Conservation (phyloP, 2,329 filamentous ascomycete genomes). For the Talaromyces sp. region DNA sequence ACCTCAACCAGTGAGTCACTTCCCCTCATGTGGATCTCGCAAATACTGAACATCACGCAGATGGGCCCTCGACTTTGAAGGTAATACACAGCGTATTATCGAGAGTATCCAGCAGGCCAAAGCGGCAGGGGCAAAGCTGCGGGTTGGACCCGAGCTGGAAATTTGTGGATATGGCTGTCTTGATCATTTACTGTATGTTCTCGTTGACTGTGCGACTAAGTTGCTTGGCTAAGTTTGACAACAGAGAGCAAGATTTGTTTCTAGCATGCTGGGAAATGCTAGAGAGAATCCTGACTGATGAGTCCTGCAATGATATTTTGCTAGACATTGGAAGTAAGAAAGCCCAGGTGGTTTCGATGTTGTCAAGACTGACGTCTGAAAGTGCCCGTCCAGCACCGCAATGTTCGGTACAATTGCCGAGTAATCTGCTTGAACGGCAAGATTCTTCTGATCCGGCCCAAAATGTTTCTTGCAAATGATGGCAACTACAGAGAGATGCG, state of each 20-base stretch:
- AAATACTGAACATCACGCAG: not conserved
- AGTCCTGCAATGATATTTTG: conserved; percentile 54
- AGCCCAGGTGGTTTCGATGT: not conserved
- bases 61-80: conserved; percentile 55
- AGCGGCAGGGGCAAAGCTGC: conserved; percentile 53
- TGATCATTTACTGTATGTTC: conserved; percentile 58
- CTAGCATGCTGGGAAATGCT: conserved; percentile 61
- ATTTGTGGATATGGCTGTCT: conserved; percentile 58
- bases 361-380: not conserved
- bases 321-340: conserved; percentile 16
- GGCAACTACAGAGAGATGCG: conserved; percentile 53
- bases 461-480: conserved; percentile 66
- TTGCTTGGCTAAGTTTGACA: not conserved
- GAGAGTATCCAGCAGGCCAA: conserved; percentile 60
- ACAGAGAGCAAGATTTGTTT: conserved; percentile 33
- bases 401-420: conserved; percentile 49
- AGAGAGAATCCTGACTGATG: conserved; percentile 55
- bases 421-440: conserved; percentile 62
- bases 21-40: not conserved
- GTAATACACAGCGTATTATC: conserved; percentile 61
- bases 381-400: conserved; percentile 46
- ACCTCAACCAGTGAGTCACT: conserved; percentile 24
- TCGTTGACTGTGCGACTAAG: not conserved
- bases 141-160: conserved; percentile 50
- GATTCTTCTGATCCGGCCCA: conserved; percentile 65